Evolutionary conservation across 371 early-diverging fungal species (phyloP), one percentile per base, ranked within the genome.

Genomic region (Mucor sp.): DNA sequence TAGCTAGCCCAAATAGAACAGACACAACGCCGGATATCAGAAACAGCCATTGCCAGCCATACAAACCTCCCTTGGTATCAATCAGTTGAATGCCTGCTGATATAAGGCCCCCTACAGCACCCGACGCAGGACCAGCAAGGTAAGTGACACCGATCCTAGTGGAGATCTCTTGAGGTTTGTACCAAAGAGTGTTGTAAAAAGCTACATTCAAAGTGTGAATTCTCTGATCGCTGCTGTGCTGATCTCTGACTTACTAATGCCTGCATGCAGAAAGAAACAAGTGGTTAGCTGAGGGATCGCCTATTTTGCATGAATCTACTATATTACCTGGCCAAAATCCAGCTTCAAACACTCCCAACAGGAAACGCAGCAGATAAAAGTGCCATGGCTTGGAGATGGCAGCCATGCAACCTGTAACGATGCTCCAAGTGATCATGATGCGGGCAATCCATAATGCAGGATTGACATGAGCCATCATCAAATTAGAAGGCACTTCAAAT

Each of bases 31-130:
- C 83, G 12, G 77, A 76, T 8, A 82, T 78, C 2, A 82, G 19
- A 63, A 82, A 82, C 8, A 82, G 65, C 78, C 81, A 83, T 70
- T 83, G 84, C 79, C 79, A 83, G 1, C 84, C 84, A 43, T 81
- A 83, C 19, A 83, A 65, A 35, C 63, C 61, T n/a, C 79, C 81
- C 1, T 55, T 37, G 1, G 78, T 79, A 60, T 83, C 84, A 37
- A 83, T 83, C 11, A 79, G 47, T 53, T 83, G 84, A 9, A 81
- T 65, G 4, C 64, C 81, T 23, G 81, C 81, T 11, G 84, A 83
- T 8, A 83, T 83, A 9, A 83, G 53, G 30, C 84, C 84, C 50
- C 84, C 84, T 61, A 83, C 71, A 0, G 81, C 84, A 56, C 84
- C 82, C 17, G 83, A 80, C 3, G 73, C 71, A 61, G 83, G 83